These are phyloP conservation scores for Epichloe sp. DNA, from an alignment of 2,329 filamentous ascomycete genomes.

Conservation along the genomic window DNA sequence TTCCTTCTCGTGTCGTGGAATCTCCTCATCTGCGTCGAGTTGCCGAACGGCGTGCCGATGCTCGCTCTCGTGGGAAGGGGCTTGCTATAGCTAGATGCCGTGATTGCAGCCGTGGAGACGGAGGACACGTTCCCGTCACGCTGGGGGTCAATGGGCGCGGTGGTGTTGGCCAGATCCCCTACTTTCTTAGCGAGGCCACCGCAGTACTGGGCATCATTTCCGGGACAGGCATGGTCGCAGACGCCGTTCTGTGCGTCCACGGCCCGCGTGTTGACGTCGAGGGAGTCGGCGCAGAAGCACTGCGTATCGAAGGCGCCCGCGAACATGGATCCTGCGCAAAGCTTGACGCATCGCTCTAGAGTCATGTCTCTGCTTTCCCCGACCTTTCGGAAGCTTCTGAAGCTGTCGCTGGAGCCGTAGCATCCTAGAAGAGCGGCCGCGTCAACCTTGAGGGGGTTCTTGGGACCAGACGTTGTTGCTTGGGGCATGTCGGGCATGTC, in stretches of 20 bases:
- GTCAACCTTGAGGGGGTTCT: constrained; percentile 19
- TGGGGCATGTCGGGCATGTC: constrained; percentile 1
- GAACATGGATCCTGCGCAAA: constrained; percentile 23
- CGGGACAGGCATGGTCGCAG: constrained; percentile 27
- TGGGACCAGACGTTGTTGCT: constrained; percentile 6
- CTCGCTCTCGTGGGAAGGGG: neutral
- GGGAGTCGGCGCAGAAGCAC: constrained; percentile 32
- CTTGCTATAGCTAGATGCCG: neutral
- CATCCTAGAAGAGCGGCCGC: constrained; percentile 26
- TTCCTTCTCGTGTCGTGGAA: neutral
- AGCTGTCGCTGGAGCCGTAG: constrained; percentile 25
- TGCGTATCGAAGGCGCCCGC: constrained; percentile 26
- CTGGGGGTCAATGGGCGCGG: neutral
- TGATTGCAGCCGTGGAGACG: neutral
- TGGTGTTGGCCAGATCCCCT: constrained; percentile 2
- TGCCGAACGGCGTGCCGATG: neutral
- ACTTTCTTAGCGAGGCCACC: constrained; percentile 21
- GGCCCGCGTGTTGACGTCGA: constrained; percentile 27
- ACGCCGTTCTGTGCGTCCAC: constrained; percentile 8
- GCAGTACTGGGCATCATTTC: constrained; percentile 26
- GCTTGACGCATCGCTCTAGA: constrained; percentile 23
- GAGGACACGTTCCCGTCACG: neutral
- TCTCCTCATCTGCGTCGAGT: neutral
- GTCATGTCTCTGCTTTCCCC: constrained; percentile 24
- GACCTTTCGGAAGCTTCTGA: constrained; percentile 21